Conservation (phyloP, 169 alveolate species). For the Plasmodium berghei region DNA sequence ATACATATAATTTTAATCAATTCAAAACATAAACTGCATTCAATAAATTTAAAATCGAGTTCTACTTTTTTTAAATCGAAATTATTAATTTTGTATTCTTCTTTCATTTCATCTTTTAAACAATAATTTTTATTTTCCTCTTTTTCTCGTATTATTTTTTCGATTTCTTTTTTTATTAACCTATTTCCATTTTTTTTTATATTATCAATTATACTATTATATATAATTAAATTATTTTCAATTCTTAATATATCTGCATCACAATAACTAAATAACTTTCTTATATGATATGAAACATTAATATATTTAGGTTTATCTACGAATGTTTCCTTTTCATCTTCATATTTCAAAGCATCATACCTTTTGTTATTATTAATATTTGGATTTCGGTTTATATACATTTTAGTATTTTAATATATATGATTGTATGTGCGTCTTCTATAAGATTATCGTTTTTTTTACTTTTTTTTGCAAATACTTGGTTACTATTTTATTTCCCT, state of each 20-base stretch:
- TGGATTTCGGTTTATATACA: slow-evolving; percentile 17
- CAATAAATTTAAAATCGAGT: slow-evolving; percentile 66
- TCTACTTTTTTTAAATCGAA: slow-evolving; percentile 71
- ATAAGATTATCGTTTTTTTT: not conserved
- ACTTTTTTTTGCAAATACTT: too few relatives aligned
- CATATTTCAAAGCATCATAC: slow-evolving; percentile 14
- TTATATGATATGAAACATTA: slow-evolving; percentile 57
- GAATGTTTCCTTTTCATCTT: slow-evolving; percentile 36
- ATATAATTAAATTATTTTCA: slow-evolving; percentile 65
- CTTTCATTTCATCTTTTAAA: slow-evolving; percentile 44
- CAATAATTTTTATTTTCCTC: slow-evolving; percentile 33
- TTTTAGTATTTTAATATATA: slow-evolving; percentile 6
- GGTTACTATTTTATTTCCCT: not conserved
- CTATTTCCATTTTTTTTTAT: slow-evolving; percentile 74
- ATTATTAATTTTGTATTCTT: slow-evolving; percentile 38
- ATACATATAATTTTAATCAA: slow-evolving; percentile 67
- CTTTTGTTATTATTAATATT: slow-evolving; percentile 8
- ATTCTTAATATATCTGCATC: slow-evolving; percentile 70
- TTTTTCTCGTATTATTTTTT: slow-evolving; percentile 70
- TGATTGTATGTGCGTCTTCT: not conserved
- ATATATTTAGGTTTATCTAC: slow-evolving; percentile 23
- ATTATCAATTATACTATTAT: slow-evolving; percentile 71
- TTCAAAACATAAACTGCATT: slow-evolving; percentile 74
- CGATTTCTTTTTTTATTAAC: slow-evolving; percentile 69
- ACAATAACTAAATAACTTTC: slow-evolving; percentile 72